A percentile compares a stretch with the other conserved stretches of the same genome.
These are phyloP conservation scores for Leishmania tarentolae DNA, from an alignment of 208 protist species.

Conservation along the genomic window DNA sequence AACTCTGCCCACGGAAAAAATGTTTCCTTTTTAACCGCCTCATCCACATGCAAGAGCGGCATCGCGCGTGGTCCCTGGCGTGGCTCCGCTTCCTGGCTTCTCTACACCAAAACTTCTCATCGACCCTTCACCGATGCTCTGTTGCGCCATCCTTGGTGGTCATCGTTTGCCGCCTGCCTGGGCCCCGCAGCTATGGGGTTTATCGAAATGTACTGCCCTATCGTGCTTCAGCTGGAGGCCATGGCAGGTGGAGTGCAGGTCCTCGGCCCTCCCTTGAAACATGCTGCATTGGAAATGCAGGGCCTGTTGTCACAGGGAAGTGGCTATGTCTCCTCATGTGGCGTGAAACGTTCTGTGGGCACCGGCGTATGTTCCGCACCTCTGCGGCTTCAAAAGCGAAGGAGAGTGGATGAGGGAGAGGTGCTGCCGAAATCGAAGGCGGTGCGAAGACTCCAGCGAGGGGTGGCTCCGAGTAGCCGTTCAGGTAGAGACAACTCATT, in stretches of 20 bases:
- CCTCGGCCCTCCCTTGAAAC: constrained; percentile 55
- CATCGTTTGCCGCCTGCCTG: constrained; percentile 35
- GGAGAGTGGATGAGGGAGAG: neutral
- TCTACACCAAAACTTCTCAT: constrained; percentile 18
- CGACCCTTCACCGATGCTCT: constrained; percentile 41
- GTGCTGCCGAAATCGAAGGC: neutral
- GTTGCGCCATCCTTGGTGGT: constrained; percentile 48
- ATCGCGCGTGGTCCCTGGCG: neutral
- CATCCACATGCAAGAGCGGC: neutral
- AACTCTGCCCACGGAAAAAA: neutral
- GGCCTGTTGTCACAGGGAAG: neutral
- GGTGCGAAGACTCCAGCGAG: neutral
- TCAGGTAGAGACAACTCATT: neutral
- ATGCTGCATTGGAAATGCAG: constrained; percentile 1
- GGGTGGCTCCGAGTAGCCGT: neutral
- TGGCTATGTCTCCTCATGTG: neutral
- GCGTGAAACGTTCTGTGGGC: neutral
- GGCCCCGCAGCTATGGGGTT: constrained; percentile 43
- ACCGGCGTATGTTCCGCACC: neutral
- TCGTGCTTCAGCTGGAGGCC: constrained; percentile 64
- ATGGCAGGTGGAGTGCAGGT: constrained; percentile 66
- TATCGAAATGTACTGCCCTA: constrained; percentile 44
- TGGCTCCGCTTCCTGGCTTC: constrained; percentile 3
- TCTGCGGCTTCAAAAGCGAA: neutral
- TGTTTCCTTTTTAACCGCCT: neutral